phyloP scores from a whole-genome alignment of 2,329 filamentous ascomycete species.

The Penicillium hesseltinei region DNA sequence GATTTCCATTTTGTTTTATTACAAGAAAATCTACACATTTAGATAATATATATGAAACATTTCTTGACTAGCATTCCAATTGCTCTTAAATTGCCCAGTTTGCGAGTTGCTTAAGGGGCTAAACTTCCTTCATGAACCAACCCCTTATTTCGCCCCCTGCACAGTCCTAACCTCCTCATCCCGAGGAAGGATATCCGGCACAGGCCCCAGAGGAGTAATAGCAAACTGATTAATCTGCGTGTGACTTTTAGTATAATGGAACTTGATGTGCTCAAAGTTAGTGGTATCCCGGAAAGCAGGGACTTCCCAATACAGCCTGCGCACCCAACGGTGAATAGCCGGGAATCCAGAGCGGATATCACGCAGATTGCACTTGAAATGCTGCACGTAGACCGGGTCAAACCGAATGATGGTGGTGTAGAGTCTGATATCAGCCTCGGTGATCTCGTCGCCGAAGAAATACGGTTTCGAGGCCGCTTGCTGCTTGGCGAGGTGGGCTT shows the following conservation, averaged over 20 bases:
- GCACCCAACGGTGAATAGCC: constrained; percentile 74
- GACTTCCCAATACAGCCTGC: constrained; percentile 78
- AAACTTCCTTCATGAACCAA: neutral
- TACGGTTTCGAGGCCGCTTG: constrained; percentile 52
- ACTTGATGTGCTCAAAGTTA: constrained; percentile 94
- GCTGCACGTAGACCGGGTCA: constrained; percentile 78
- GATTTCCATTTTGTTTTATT: constrained; percentile 18
- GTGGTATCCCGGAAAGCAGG: constrained; percentile 79
- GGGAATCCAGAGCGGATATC: constrained; percentile 86
- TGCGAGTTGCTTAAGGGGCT: neutral
- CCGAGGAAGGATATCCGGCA: constrained; percentile 75
- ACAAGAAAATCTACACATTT: constrained; percentile 1
- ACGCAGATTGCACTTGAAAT: constrained; percentile 76
- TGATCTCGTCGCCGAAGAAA: constrained; percentile 72
- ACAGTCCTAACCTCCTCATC: constrained; percentile 68
- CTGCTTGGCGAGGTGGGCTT: constrained; percentile 62
- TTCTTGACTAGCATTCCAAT: neutral
- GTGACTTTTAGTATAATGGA: constrained; percentile 66
- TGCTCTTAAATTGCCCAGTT: neutral
- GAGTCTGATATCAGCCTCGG: constrained; percentile 78
- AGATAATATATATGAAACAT: neutral
- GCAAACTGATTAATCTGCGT: constrained; percentile 62
- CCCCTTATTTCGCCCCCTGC: constrained; percentile 11
- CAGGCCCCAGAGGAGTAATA: constrained; percentile 82
- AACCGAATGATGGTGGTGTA: constrained; percentile 72